Evolutionary conservation across 371 early-diverging fungal genomes (phyloP), one percentile per base, ranked within the genome.

Genomic region (Syncephalastrum sp.): DNA sequence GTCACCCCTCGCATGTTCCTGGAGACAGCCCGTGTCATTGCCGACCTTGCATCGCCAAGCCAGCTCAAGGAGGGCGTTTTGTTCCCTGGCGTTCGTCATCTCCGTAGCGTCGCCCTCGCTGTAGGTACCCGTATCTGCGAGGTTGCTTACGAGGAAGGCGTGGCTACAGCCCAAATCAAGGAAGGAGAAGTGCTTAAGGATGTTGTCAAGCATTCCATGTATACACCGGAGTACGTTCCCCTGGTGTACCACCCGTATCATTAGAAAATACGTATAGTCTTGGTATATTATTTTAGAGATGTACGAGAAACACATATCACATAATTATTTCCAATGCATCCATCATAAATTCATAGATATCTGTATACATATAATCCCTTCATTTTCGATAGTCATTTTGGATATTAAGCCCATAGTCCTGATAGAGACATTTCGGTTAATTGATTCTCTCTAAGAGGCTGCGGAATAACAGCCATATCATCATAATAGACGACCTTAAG

Each of bases 61-160:
- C 82, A 84, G 61, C 72, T 84, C 44, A 84, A 84, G 75, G 69
- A 73, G 55, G 84, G 84, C 48, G 61, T 76, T 24, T 63, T 84
- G 12, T 84, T 82, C 72, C 84, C 84, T 48, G 81, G 82, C 47
- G 82, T 84, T 0, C 61, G 58, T 15, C 68, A 77, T 4, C 68
- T 84, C 15, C 80, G 84, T 42, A 69, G 74, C 46, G 82, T 84
- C 19, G 72, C 82, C 7, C 64, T 68, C 54, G 72, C 65, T 57
- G 84, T 84, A n/a, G 84, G 75, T 27, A 79, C 77, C 17, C 79
- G 74, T 59, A 79, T 84, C 19, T 84, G 84, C 53, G 84, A 82
- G 56, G 79, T 84, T 50, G 84, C 84, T 5, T 80, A 72, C 50
- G 77, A 81, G 33, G 75, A 84, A 56, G 79, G 77, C 12, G 64